Base-by-base conservation (phyloP, 805 yeast genomes). In the Wickerhamiella australiensis region DNA sequence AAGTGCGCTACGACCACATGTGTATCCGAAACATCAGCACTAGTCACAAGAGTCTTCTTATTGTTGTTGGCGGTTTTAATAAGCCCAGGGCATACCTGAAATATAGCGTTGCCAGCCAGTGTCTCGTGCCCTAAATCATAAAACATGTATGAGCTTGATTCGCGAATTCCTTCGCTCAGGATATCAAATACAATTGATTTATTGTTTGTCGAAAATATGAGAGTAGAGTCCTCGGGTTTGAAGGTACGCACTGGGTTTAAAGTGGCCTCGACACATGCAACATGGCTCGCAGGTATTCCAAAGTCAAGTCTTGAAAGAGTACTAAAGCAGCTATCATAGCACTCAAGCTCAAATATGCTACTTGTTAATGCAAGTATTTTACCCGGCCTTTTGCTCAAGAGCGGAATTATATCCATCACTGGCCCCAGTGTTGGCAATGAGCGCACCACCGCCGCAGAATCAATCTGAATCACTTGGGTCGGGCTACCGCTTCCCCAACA, bases 261-360 rank as follows among this genome's bases (percentile, higher is more conserved):
- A 5, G 7, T 23, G 3, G 20, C 20, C 3, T 23, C 31, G 13
- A 41, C 29, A 12, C 27, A 11, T 9, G 29, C 29, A 13, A 41
- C 12, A 22, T 13, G 44, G 20, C 12, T 25, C 11, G 44, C 31
- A 13, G 44, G 44, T 15, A 15, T 25, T n/a, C 20, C 31, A 25
- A 41, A 41, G 21, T 41, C 44, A 13, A 41, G 44, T 22, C 31
- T 21, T 9, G 44, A 41, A 3, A 41, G 31, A n/a, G 44, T 41
- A n/a, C 44, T 20, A n/a, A 41, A 41, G 13, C 44, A 41, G 31
- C 21, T 41, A n/a, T 41, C 44, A 12, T 41, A 41, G 31, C 13
- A 9, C 31, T 41, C 44, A 21, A 41, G 13, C 17, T 41, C 44
- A 25, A 41, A 41, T 3, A 23, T 22, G n/a, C 44, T 41, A 21